Base-by-base conservation (phyloP, 2,329 filamentous ascomycete species). In the Aspergillus uvarum region DNA sequence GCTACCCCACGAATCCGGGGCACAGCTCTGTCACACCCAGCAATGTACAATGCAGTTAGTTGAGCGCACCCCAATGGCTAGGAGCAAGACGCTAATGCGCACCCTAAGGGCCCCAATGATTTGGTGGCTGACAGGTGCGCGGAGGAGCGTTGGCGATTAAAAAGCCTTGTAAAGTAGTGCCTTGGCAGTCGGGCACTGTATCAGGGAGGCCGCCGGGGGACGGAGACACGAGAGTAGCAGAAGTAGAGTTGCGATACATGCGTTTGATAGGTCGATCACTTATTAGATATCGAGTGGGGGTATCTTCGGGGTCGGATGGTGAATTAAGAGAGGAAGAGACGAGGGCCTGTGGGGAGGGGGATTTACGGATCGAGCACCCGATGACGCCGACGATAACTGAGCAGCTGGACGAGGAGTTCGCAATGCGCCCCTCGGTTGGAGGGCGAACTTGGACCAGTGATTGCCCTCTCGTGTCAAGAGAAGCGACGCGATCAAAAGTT, bases 1-100 rank as follows among this genome's bases (percentile, higher is more conserved):
- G 29, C n/a, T 47, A 32, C 42, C 53, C 53, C 53, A 32, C 32
- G 32, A 31, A 48, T 55, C 53, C 35, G 53, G 42, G 53, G 53
- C 53, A 55, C 21, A 31, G 26, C 42, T 48, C 24, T 44, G 53
- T 48, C n/a, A 47, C 53, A 38, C 52, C 52, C 21, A 31, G 31
- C n/a, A 22, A 53, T 19, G n/a, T 22, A 42, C 38, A 14, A 42
- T 24, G 19, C 52, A 12, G 19, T 14, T 47, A 14, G 52, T 32
- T 54, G 52, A 32, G 16, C 42, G 29, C 22, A 19, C 42, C 26
- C 29, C 42, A 55, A 44, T 55, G 53, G 53, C 11, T 42, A 29
- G 24, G 42, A 32, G 53, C 53, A 48, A 47, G 24, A 21, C 53
- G 53, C 53, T 55, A 55, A 48, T 47, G 26, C 21, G 26, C 42